phyloP scores from a whole-genome alignment of 2,329 filamentous ascomycete genomes.

The Aureobasidium melanogenum region DNA sequence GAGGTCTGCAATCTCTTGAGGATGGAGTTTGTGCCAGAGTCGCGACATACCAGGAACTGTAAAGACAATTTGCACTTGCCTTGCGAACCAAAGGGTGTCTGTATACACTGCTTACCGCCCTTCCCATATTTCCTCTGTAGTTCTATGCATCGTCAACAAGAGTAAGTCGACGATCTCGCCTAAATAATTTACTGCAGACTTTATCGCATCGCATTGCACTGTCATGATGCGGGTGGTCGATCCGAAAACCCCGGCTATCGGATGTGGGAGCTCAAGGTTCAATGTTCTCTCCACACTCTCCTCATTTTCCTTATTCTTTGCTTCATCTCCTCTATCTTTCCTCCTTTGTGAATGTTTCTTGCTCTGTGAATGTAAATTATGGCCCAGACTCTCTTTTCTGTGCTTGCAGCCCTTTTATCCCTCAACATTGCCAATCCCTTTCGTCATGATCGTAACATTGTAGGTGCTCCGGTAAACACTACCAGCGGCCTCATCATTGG shows the following conservation, averaged over 20 bases:
- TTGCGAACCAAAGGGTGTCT: too few relatives aligned
- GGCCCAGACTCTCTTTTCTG: neutral
- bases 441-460: neutral
- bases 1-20: too few relatives aligned
- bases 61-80: too few relatives aligned
- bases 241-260: neutral
- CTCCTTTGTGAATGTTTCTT: too few relatives aligned
- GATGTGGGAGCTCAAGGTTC: neutral
- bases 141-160: neutral
- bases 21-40: too few relatives aligned
- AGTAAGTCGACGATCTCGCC: neutral
- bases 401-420: neutral
- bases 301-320: neutral
- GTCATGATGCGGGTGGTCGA: neutral
- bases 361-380: too few relatives aligned
- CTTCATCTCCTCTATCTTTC: neutral
- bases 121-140: too few relatives aligned
- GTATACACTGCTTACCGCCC: neutral
- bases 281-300: neutral
- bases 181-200: neutral
- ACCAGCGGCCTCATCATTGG: neutral
- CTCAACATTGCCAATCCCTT: neutral
- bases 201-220: neutral
- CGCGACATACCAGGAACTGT: too few relatives aligned
- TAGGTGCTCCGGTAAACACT: neutral